Evolutionary conservation across 1,139 yeast species (phyloP).

Genomic region (Sugiyamaella neomexicana): DNA sequence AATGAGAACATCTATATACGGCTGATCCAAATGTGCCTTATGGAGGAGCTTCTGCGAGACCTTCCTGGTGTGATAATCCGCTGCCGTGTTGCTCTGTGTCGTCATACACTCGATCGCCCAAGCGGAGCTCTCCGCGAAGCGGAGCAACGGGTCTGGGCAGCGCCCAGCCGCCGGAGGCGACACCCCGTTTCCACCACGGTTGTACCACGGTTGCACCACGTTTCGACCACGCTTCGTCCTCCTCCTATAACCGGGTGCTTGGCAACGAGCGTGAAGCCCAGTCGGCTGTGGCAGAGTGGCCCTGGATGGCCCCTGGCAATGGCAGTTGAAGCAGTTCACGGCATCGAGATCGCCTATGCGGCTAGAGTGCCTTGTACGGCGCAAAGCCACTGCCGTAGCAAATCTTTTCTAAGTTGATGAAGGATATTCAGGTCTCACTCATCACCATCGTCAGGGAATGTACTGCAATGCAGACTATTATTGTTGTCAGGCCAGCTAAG

Average conservation of each 20-base stretch:
- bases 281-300: not conserved
- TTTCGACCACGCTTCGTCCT: no score
- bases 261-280: not conserved
- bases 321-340: conserved; percentile 4
- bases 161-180: no score
- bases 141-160: no score
- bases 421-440: conserved; percentile 2
- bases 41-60: no score
- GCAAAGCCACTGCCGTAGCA: conserved; percentile 9
- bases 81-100: no score
- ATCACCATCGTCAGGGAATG: not conserved
- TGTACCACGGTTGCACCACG: conserved; percentile 38
- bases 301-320: not conserved
- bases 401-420: not conserved
- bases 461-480: conserved; percentile 1
- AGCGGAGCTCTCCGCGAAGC: no score
- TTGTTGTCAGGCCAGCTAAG: conserved; percentile 1
- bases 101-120: no score
- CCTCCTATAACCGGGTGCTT: no score
- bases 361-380: conserved; percentile 12
- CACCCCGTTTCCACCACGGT: conserved; percentile 48
- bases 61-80: no score
- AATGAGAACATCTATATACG: no score
- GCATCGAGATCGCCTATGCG: conserved; percentile 9
- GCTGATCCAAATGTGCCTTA: no score